phyloP scores from a whole-genome alignment of 306 rosid species.

The Acacia crassicarpa region DNA sequence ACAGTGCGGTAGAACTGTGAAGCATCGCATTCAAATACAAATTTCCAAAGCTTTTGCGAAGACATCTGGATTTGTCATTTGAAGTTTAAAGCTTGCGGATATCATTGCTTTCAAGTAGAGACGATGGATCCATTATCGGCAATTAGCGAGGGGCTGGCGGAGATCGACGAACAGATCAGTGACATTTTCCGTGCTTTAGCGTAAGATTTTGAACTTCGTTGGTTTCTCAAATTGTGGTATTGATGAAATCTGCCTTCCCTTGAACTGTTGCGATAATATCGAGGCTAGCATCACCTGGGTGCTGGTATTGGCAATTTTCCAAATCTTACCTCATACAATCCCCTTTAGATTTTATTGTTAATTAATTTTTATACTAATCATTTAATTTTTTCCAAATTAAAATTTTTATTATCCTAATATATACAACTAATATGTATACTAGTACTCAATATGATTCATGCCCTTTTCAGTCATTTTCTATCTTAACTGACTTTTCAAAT shows the following conservation, averaged over 20 bases:
- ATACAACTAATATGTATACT: no score
- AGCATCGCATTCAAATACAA: conserved; percentile 8
- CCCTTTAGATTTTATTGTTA: conserved; percentile 13
- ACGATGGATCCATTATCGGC: conserved; percentile 74
- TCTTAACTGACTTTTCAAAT: no score
- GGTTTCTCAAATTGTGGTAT: neutral
- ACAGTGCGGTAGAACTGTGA: neutral
- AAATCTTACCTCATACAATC: neutral
- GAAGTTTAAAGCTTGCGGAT: neutral
- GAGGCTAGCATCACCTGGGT: neutral
- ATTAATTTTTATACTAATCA: conserved; percentile 10
- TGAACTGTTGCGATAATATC: neutral
- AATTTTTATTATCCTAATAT: no score
- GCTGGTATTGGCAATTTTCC: neutral
- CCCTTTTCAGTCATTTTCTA: no score
- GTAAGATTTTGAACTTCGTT: conserved; percentile 39
- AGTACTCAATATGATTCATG: no score
- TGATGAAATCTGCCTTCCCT: neutral
- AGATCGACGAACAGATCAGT: conserved; percentile 77
- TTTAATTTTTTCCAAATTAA: no score
- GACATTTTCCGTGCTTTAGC: conserved; percentile 81
- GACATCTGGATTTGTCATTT: neutral
- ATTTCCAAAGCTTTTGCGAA: neutral
- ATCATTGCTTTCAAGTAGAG: neutral
- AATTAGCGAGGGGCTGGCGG: conserved; percentile 88